These are phyloP conservation scores for Agrocybe pediades DNA, from an alignment of 768 basidiomycete genomes.

Conservation along the genomic window DNA sequence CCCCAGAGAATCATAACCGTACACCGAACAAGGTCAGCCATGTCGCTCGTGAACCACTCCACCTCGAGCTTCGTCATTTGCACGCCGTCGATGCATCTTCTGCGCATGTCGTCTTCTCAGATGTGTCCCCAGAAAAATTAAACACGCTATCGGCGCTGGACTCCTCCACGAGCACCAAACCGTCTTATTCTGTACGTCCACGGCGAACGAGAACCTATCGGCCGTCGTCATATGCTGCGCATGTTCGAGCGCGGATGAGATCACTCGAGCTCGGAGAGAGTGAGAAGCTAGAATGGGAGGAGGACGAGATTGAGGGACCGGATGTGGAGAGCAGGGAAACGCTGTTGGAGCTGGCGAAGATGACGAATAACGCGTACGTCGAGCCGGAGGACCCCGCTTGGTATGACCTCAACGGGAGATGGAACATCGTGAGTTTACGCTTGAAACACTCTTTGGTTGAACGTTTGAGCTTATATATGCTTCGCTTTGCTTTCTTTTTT, in stretches of 20 bases:
- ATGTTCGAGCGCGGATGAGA: slow-evolving; percentile 42
- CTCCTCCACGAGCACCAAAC: slow-evolving; percentile 16
- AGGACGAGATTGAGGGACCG: slow-evolving; percentile 71
- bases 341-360: slow-evolving; percentile 85
- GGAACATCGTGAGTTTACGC: slow-evolving; percentile 51
- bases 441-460: too few species aligned
- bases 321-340: slow-evolving; percentile 78
- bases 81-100: slow-evolving; percentile 52
- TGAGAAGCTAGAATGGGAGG: slow-evolving; percentile 64
- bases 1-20: slow-evolving; percentile 3
- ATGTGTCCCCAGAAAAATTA: slow-evolving; percentile 28
- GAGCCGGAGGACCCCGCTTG: slow-evolving; percentile 62
- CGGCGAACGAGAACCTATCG: slow-evolving; percentile 39
- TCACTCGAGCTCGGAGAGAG: slow-evolving; percentile 50
- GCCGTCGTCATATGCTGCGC: slow-evolving; percentile 49
- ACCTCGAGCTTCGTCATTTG: slow-evolving; percentile 63
- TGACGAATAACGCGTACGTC: slow-evolving; percentile 92
- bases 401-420: slow-evolving; percentile 73
- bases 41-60: slow-evolving; percentile 22
- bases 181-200: slow-evolving; percentile 38
- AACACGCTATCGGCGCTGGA: background rate
- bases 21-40: slow-evolving; percentile 6
- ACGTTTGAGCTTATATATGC: background rate
- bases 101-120: slow-evolving; percentile 57
- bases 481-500: background rate